phyloP scores from a whole-genome alignment of 2,329 filamentous ascomycete genomes.

The Cladosporium cucumerinum region DNA sequence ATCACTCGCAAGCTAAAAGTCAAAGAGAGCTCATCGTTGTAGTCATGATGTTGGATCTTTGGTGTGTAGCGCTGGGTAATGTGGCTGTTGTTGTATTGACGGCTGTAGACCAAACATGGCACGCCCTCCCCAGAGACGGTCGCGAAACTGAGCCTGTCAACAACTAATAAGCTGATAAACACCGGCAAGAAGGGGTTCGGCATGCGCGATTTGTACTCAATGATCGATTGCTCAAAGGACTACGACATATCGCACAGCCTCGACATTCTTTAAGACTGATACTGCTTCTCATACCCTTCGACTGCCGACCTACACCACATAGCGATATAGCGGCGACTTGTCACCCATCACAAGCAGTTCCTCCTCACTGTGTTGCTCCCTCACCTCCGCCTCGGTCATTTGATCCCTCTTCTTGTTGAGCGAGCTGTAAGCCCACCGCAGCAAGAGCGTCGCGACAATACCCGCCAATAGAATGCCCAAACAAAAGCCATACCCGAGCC shows the following conservation, averaged over 20 bases:
- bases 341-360: slow-evolving; percentile 38
- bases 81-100: background rate
- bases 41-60: too few relatives aligned
- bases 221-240: background rate
- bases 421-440: slow-evolving; percentile 30
- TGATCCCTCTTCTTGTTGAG: slow-evolving; percentile 35
- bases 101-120: background rate
- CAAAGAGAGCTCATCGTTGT: background rate
- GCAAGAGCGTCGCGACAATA: slow-evolving; percentile 23
- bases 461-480: slow-evolving; percentile 18
- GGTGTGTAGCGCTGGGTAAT: background rate
- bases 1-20: background rate
- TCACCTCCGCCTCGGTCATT: slow-evolving; percentile 33
- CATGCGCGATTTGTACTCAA: background rate
- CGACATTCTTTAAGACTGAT: background rate
- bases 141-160: background rate
- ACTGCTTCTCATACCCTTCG: background rate
- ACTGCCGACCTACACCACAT: slow-evolving; percentile 1
- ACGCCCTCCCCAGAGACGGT: background rate
- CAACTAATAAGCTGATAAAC: background rate
- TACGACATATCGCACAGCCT: background rate
- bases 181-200: background rate
- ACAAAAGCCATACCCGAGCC: slow-evolving; percentile 47
- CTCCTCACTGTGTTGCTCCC: slow-evolving; percentile 35
- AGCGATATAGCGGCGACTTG: slow-evolving; percentile 38